Percentiles rank a stretch among this genome's conserved stretches.
Evolutionary conservation across 345 rosid genomes (phyloP).

Genomic region (Pseudoturritis turrita): DNA sequence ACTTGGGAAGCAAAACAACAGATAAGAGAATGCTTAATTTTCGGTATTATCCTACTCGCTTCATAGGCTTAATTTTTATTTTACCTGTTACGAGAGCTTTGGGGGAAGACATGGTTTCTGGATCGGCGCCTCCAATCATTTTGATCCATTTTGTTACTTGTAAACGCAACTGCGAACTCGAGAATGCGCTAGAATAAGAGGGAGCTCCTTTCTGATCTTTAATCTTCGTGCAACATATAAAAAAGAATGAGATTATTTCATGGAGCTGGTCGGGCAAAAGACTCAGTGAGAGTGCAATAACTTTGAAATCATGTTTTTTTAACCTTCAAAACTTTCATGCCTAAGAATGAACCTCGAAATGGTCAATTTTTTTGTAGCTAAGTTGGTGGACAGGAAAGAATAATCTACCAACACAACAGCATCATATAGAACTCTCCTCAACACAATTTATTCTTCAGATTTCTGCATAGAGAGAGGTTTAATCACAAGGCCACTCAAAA

Average conservation of each 20-base stretch:
- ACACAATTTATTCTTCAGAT: slow-evolving; percentile 34
- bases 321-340: slow-evolving; percentile 50
- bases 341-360: slow-evolving; percentile 47
- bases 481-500: background rate
- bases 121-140: background rate
- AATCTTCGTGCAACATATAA: background rate
- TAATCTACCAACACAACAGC: slow-evolving; percentile 49
- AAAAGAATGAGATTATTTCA: slow-evolving; percentile 33
- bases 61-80: background rate
- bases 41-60: background rate
- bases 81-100: background rate
- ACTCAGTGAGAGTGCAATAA: background rate
- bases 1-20: background rate
- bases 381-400: slow-evolving; percentile 38
- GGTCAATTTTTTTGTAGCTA: slow-evolving; percentile 15
- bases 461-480: slow-evolving; percentile 30
- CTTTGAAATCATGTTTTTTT: background rate
- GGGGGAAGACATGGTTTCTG: background rate
- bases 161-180: background rate
- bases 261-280: slow-evolving; percentile 31
- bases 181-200: background rate
- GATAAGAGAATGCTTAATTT: background rate
- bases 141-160: background rate
- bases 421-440: slow-evolving; percentile 46
- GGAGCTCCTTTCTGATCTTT: background rate